Evolutionary conservation across 805 yeast genomes (phyloP).

Genomic region (Wickerhamiella occidentalis): DNA sequence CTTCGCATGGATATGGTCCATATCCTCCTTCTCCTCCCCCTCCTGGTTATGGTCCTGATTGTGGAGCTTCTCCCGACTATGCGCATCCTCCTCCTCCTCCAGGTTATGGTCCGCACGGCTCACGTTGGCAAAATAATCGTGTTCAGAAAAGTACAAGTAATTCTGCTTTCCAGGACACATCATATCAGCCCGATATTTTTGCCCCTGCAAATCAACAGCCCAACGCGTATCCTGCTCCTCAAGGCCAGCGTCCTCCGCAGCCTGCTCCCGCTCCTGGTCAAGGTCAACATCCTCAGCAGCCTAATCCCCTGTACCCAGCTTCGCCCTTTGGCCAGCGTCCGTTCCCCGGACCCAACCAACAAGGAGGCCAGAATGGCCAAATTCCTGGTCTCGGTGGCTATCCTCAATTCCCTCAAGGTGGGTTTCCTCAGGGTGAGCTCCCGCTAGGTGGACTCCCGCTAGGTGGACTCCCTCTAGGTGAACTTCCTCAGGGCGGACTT

Average conservation of each 20-base stretch:
- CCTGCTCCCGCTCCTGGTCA: neutral
- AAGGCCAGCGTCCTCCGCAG: neutral
- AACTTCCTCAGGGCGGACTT: neutral
- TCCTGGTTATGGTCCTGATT: too few relatives aligned
- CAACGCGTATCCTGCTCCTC: too few relatives aligned
- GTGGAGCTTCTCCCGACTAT: too few relatives aligned
- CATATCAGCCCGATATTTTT: neutral
- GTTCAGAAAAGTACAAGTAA: neutral
- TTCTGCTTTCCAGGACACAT: neutral
- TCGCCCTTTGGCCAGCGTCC: neutral
- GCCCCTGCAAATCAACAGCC: neutral
- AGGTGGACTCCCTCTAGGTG: neutral
- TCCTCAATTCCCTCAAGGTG: neutral
- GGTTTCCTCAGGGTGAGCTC: neutral
- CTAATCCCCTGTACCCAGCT: neutral
- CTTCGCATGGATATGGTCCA: neutral
- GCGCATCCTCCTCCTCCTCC: neutral
- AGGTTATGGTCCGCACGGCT: neutral
- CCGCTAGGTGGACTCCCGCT: neutral
- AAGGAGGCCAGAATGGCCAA: neutral
- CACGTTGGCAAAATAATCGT: neutral
- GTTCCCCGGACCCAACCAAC: neutral
- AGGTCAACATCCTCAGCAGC: neutral
- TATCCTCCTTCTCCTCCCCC: neutral
- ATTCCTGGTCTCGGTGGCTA: neutral